phyloP scores from a whole-genome alignment of 1,139 yeast genomes.

The Kazachstania sp. region DNA sequence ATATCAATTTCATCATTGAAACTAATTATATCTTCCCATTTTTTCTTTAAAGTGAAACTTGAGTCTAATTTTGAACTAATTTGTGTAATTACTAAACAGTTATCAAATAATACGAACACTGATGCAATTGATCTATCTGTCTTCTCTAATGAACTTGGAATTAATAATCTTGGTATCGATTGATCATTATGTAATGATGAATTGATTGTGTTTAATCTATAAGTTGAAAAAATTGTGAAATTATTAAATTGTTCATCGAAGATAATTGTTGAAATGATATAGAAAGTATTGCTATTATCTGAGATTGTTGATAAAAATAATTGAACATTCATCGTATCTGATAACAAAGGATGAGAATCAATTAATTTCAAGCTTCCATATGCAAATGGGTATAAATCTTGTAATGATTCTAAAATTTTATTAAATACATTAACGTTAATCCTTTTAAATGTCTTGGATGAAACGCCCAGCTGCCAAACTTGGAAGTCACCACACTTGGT shows the following conservation, averaged over 20 bases:
- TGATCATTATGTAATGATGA: conserved; percentile 23
- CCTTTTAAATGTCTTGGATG: conserved; percentile 35
- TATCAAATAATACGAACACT: conserved; percentile 54
- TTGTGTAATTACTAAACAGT: conserved; percentile 60
- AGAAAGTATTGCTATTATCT: conserved; percentile 29
- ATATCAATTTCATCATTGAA: conserved; percentile 47
- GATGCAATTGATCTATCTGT: conserved; percentile 41
- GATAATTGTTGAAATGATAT: conserved; percentile 47
- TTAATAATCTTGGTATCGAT: conserved; percentile 41
- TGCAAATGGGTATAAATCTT: conserved; percentile 39
- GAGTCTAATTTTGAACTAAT: conserved; percentile 44
- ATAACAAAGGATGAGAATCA: conserved; percentile 40
- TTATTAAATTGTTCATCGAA: conserved; percentile 44
- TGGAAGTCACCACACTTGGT: conserved; percentile 39
- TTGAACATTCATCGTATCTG: conserved; percentile 35
- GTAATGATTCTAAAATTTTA: conserved; percentile 34
- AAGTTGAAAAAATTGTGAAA: conserved; percentile 52
- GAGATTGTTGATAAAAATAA: conserved; percentile 41
- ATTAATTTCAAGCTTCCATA: conserved; percentile 38
- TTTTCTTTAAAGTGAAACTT: conserved; percentile 36
- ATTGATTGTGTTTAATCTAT: conserved; percentile 41
- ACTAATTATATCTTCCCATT: conserved; percentile 73
- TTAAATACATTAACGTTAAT: conserved; percentile 33
- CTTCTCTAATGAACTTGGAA: conserved; percentile 38
- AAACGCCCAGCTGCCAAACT: conserved; percentile 41